Evolutionary conservation across 306 rosid species (phyloP).

Genomic region (Quercus gilva): DNA sequence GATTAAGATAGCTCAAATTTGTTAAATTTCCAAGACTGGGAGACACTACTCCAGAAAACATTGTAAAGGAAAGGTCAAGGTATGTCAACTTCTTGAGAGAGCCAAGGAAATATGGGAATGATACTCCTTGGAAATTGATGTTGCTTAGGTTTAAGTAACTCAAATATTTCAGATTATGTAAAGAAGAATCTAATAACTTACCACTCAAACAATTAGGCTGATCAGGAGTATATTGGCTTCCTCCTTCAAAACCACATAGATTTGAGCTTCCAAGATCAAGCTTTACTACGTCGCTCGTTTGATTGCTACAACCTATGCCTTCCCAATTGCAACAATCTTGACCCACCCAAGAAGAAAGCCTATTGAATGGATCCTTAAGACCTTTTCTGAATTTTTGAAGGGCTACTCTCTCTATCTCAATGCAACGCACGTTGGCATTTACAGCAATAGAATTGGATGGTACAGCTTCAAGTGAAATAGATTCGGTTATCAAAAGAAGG

Average conservation of each 20-base stretch:
- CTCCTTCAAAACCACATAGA: no score
- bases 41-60: neutral
- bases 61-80: neutral
- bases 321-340: slow-evolving; percentile 17
- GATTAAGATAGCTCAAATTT: neutral
- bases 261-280: neutral
- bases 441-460: neutral
- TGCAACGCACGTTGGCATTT: neutral
- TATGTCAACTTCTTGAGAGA: neutral
- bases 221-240: neutral
- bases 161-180: neutral
- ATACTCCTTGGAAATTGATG: neutral
- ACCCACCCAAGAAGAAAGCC: slow-evolving; percentile 5
- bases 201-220: neutral
- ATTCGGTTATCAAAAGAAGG: no score
- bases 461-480: no score
- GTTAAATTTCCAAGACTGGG: neutral
- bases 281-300: neutral
- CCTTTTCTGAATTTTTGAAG: slow-evolving; percentile 8
- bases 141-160: slow-evolving; percentile 8
- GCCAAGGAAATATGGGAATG: neutral
- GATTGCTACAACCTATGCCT: neutral
- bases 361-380: neutral
- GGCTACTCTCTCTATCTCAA: slow-evolving; percentile 1
- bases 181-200: neutral